Percentiles rank a stretch among this genome's conserved stretches.
Evolutionary conservation across 2,329 filamentous ascomycete species (phyloP).

Genomic region (Exophiala sp.): DNA sequence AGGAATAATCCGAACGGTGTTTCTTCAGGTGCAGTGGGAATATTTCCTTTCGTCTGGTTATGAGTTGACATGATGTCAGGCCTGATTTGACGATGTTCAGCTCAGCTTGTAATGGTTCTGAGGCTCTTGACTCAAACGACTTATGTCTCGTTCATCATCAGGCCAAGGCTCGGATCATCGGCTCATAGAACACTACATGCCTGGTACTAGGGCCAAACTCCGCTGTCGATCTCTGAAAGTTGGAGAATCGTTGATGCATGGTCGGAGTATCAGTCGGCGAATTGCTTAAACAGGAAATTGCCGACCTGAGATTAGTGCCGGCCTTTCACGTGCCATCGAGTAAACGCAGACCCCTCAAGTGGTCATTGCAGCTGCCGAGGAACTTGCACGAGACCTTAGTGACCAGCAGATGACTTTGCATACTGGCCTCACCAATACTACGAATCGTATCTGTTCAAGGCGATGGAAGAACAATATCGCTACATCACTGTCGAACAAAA

Average conservation of each 20-base stretch:
- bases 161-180: too few species aligned
- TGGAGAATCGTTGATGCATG: not conserved
- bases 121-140: too few species aligned
- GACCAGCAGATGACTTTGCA: not conserved
- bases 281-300: not conserved
- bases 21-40: slow-evolving; percentile 15
- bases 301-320: not conserved
- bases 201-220: not conserved
- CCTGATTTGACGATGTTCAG: too few species aligned
- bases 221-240: not conserved
- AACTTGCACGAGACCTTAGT: not conserved
- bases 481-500: slow-evolving; percentile 1
- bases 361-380: not conserved
- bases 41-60: slow-evolving; percentile 13
- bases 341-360: not conserved
- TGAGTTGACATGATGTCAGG: not conserved
- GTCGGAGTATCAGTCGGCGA: not conserved
- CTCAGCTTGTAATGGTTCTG: too few species aligned
- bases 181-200: too few species aligned
- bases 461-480: not conserved
- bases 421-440: too few species aligned
- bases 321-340: not conserved
- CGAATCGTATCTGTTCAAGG: too few species aligned
- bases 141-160: too few species aligned
- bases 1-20: slow-evolving; percentile 23